Evolutionary conservation across 495 filamentous ascomycete genomes (phyloP), one percentile per base, ranked within the genome.

Genomic region (Hamigera avellanea): DNA sequence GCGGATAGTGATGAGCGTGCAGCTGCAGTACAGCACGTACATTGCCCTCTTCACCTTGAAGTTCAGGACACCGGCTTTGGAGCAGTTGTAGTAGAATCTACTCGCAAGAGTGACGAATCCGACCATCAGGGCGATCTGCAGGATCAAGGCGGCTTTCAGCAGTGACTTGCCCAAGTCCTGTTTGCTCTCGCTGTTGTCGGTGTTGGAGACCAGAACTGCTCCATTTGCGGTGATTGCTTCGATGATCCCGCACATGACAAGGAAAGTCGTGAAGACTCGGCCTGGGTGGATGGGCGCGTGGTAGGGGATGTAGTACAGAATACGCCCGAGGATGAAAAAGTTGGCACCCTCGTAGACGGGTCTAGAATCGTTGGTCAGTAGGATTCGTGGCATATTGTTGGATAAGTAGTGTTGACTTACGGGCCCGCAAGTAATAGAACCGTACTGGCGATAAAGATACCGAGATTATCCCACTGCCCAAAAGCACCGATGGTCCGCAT

Each of bases 291-390:
- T 76, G 0, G 82, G 81, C 0, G 81, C 76, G 42, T 79, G 70
- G 42, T 86, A 80, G 0, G 84, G 84, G 19, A 83, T 75, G 57
- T 85, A 86, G 59, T 81, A 84, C 3, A 91, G 66, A 33, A 82
- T 73, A 6, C 83, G 78, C 16, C 80, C 83, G 14, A 89, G 73
- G 36, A 79, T 72, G 44, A 83, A 69, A 56, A 86, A 91, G 52
- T 91, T 83, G 18, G 75, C 69, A 0, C 77, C 72, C 44, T 83
- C 79, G 42, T 81, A 82, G 31, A 87, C 57, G 5, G 83, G 83
- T 5, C 78, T 82, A 33, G 14, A 9, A 18, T 32, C n/a, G 23
- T 47, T 8, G 34, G 42, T 40, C 2, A 31, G 6, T 13, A 28
- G 15, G 5, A 31, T 15, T 32, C 7, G 8, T 13, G 16, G 9